A percentile compares a stretch with the other conserved stretches of the same genome.
These are phyloP conservation scores for Penicillium glabrum DNA, from an alignment of 2,329 filamentous ascomycete genomes.

Conservation along the genomic window DNA sequence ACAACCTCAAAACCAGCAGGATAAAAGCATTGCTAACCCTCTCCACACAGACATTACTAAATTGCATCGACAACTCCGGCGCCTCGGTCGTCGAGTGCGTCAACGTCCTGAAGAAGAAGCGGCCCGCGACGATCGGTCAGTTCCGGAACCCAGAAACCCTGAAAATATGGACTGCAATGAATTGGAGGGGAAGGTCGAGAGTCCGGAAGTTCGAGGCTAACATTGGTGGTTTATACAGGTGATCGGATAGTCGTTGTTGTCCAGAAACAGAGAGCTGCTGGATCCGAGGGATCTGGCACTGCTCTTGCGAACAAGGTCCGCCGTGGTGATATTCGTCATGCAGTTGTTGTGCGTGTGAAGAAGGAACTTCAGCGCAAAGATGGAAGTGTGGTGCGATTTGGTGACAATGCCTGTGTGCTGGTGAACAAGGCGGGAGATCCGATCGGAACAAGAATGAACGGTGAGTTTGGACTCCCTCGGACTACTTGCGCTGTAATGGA, in stretches of 20 bases:
- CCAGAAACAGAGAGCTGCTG: slow-evolving; percentile 85
- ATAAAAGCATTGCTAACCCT: neutral
- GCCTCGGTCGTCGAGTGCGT: slow-evolving; percentile 96
- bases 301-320: slow-evolving; percentile 89
- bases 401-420: slow-evolving; percentile 96
- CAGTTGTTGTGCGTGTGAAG: slow-evolving; percentile 86
- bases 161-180: neutral
- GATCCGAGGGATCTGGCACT: slow-evolving; percentile 68
- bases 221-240: slow-evolving; percentile 53
- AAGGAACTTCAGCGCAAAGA: slow-evolving; percentile 86
- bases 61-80: slow-evolving; percentile 99
- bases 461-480: slow-evolving; percentile 33
- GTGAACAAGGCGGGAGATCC: slow-evolving; percentile 97
- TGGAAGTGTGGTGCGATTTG: slow-evolving; percentile 87
- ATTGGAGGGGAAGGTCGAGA: neutral
- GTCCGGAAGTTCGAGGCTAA: neutral
- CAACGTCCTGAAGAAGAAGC: slow-evolving; percentile 88
- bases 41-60: slow-evolving; percentile 76
- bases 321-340: slow-evolving; percentile 93
- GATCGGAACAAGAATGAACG: slow-evolving; percentile 87
- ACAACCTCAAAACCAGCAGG: too few species aligned
- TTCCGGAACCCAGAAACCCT: neutral
- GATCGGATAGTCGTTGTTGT: slow-evolving; percentile 97
- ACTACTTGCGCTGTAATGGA: neutral
- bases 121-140: slow-evolving; percentile 79